Evolutionary conservation across 108 stramenopile genomes (phyloP).

Genomic region (Asterionellopsis glacialis): DNA sequence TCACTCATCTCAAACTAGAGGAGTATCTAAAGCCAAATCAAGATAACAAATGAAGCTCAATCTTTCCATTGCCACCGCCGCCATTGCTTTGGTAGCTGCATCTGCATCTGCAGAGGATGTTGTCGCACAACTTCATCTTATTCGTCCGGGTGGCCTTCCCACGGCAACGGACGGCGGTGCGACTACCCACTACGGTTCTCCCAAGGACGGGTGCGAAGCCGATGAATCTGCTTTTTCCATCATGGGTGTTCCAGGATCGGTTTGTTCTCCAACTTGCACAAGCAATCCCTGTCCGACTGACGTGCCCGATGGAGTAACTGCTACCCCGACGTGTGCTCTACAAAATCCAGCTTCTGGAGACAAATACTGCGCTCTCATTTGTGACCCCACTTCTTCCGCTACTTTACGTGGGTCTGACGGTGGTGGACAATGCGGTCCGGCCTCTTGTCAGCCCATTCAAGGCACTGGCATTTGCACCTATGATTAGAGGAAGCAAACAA

Average conservation of each 20-base stretch:
- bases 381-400: background rate
- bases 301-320: conserved; percentile 21
- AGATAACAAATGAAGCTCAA: no score
- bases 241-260: conserved; percentile 16
- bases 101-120: no score
- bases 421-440: conserved; percentile 16
- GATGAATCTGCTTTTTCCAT: conserved; percentile 19
- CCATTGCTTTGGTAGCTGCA: no score
- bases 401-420: background rate
- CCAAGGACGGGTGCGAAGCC: conserved; percentile 2
- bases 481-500: background rate
- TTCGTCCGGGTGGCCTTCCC: background rate
- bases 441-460: conserved; percentile 18
- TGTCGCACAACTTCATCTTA: no score
- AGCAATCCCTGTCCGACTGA: conserved; percentile 10
- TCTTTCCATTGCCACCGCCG: no score
- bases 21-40: no score
- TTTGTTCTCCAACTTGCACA: conserved; percentile 17
- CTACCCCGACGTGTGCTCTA: conserved; percentile 13
- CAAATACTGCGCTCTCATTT: conserved; percentile 23
- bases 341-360: conserved; percentile 19
- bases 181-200: conserved; percentile 17
- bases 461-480: conserved; percentile 18
- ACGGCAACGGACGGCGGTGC: background rate
- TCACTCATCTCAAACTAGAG: no score